Conservation (phyloP, 2,329 filamentous ascomycete species). For the Trichocomaceae sp. region DNA sequence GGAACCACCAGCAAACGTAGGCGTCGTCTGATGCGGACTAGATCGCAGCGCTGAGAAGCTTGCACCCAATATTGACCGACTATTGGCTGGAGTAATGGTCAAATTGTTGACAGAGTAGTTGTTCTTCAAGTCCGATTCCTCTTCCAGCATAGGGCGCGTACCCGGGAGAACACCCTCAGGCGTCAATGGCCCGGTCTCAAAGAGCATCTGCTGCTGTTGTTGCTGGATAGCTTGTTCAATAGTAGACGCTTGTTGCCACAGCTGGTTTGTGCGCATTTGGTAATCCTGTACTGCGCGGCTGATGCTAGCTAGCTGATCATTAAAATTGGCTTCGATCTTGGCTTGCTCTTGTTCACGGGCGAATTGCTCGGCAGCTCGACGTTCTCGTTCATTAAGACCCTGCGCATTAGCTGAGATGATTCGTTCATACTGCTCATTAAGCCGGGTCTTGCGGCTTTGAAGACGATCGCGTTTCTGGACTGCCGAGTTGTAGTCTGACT, state of each 20-base stretch:
- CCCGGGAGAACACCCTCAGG: conserved; percentile 56
- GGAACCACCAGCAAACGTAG: conserved; percentile 28
- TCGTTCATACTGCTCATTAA: conserved; percentile 56
- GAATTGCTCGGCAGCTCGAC: conserved; percentile 42
- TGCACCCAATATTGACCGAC: conserved; percentile 30
- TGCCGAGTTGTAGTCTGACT: conserved; percentile 47
- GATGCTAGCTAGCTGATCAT: conserved; percentile 39
- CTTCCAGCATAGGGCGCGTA: conserved; percentile 33
- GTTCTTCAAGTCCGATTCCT: conserved; percentile 4
- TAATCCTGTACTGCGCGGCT: conserved; percentile 39
- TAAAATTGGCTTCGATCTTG: conserved; percentile 37
- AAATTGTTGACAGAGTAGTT: conserved; percentile 19
- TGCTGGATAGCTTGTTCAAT: conserved; percentile 41
- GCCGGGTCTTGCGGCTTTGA: conserved; percentile 49
- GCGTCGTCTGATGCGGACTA: conserved; percentile 30
- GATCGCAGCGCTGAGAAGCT: conserved; percentile 30
- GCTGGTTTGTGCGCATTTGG: conserved; percentile 36
- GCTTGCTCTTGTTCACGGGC: conserved; percentile 42
- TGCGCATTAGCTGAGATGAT: conserved; percentile 54
- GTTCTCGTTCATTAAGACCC: conserved; percentile 49
- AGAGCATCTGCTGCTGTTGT: conserved; percentile 40
- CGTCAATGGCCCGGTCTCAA: conserved; percentile 44
- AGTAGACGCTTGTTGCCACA: conserved; percentile 38
- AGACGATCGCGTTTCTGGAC: conserved; percentile 56
- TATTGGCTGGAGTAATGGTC: conserved; percentile 25